Base-by-base conservation (phyloP, 2,329 filamentous ascomycete genomes). In the Triangularia verruculosa region DNA sequence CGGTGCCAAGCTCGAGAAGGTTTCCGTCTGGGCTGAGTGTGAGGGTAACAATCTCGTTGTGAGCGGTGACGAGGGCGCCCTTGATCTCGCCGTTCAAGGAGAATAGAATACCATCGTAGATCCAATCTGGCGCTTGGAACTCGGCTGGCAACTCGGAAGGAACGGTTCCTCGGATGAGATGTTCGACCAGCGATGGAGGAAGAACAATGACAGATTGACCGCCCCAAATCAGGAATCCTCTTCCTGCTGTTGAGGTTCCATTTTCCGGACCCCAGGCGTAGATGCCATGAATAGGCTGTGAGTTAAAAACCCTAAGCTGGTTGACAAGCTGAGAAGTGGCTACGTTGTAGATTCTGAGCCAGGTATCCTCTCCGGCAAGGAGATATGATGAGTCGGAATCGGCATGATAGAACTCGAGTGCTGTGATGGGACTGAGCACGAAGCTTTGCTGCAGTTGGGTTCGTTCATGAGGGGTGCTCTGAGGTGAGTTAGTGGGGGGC, bases 231-330 rank as follows among this genome's bases (percentile, higher is more conserved):
- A 63, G n/a, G 15, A 28, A 8, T 12, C 13, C 25, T 3, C 51
- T n/a, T 6, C 51, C 56, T 9, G 30, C 51, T 17, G 5, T 17
- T 43, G 43, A 4, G 2, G 34, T 2, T 8, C 24, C 11, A 30
- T 3, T 9, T 8, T 64, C 63, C 13, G 39, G 3, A 15, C 69
- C 74, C 59, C 71, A 66, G 8, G 86, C 75, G n/a, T 80, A 75
- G 61, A 94, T 86, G 2, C 91, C 91, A 74, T 95, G 92, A 58
- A 95, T 86, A 2, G 86, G 79, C 73, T 94, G 90, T n/a, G 81
- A 81, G 15, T 76, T 71, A 71, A 95, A 93, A 28, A 92, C 76
- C 24, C 75, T 75, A 57, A 83, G 71, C 57, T 77, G 76, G 57
- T 76, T 78, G 32, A 80, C 68, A 9, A 80, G 72, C 22, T 65